Evolutionary conservation across 345 rosid genomes (phyloP), one percentile per base, ranked within the genome.

Genomic region (Aegle marmelos): DNA sequence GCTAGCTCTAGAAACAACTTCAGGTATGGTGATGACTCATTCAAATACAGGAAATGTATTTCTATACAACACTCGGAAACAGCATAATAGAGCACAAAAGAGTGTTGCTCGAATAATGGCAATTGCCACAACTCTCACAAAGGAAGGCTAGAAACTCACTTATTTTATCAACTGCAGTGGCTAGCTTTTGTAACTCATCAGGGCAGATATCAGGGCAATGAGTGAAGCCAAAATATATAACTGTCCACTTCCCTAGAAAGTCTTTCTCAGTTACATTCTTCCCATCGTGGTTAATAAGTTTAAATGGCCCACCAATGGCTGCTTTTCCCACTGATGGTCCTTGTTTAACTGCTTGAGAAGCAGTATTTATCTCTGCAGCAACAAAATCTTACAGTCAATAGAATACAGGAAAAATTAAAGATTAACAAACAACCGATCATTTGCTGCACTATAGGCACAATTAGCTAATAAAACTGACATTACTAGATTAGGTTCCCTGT

Each of bases 151-250:
- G 72, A 25, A 81, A 82, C 98, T 90, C 84, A 96, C 99, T 91
- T 74, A 92, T 89, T 89, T 93, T 94, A 84, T 96, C 98, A 72
- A 96, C 57, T 59, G 97, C 93, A 50, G 93, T 90, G 74, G 89
- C 93, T 74, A 96, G 82, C 86, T 96, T 94, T 80, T 80, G 88
- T 61, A 96, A 90, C 89, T 96, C 99, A 61, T 92, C 98, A 19
- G 98, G 99, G 81, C 98, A 96, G 71, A 96, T 96, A 82, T 96
- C 99, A 17, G 99, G 98, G 85, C 99, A 96, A 82, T 92, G 98
- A 79, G 98, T 94, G 86, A 94, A 96, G 63, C 98, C 99, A 86
- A 97, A 96, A 87, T 96, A 96, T 61, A 96, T 76, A 62, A 94
- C 50, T 30, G 88, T 89, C 99, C 99, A 96, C 65, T 91, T 92